phyloP scores from a whole-genome alignment of 1,284 basidiomycete species.

The Papiliotrema flavescens region DNA sequence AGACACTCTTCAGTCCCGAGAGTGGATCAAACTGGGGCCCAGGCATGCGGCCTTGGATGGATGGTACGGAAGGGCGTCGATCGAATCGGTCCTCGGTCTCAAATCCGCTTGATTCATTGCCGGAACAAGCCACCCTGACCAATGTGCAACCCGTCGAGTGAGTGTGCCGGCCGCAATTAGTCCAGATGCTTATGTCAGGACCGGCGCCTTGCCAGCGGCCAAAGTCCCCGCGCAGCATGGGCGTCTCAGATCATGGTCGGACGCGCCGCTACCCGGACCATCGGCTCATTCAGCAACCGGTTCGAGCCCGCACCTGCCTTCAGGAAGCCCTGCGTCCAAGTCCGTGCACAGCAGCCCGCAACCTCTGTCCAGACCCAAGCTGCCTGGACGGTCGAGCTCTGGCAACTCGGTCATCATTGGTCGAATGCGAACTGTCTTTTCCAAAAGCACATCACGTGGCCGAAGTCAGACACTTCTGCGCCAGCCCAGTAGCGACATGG shows the following conservation, averaged over 20 bases:
- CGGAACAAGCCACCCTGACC: slow-evolving; percentile 12
- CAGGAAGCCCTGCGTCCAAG: not conserved
- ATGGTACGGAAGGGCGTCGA: slow-evolving; percentile 14
- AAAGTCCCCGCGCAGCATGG: slow-evolving; percentile 7
- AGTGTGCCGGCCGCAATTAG: too few relatives aligned
- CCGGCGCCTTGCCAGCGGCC: not conserved
- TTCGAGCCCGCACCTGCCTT: slow-evolving; percentile 6
- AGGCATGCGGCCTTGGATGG: slow-evolving; percentile 35
- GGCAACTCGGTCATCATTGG: slow-evolving; percentile 38
- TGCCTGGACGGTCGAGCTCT: slow-evolving; percentile 35
- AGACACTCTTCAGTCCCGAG: slow-evolving; percentile 26
- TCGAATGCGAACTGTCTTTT: slow-evolving; percentile 38
- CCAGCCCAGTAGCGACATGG: slow-evolving; percentile 15
- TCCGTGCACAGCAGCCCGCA: slow-evolving; percentile 14
- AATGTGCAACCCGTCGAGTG: not conserved
- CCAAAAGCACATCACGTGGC: slow-evolving; percentile 21
- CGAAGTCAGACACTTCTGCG: slow-evolving; percentile 5
- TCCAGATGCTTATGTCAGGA: too few relatives aligned
- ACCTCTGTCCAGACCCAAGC: slow-evolving; percentile 20
- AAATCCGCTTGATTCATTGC: slow-evolving; percentile 21
- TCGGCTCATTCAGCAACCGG: not conserved
- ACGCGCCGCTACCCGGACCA: slow-evolving; percentile 22
- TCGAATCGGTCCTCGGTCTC: slow-evolving; percentile 20
- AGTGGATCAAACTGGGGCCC: slow-evolving; percentile 26
- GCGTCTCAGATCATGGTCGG: slow-evolving; percentile 31